Evolutionary conservation across 1,284 basidiomycete species (phyloP).

Genomic region (Heimioporus retisporus): DNA sequence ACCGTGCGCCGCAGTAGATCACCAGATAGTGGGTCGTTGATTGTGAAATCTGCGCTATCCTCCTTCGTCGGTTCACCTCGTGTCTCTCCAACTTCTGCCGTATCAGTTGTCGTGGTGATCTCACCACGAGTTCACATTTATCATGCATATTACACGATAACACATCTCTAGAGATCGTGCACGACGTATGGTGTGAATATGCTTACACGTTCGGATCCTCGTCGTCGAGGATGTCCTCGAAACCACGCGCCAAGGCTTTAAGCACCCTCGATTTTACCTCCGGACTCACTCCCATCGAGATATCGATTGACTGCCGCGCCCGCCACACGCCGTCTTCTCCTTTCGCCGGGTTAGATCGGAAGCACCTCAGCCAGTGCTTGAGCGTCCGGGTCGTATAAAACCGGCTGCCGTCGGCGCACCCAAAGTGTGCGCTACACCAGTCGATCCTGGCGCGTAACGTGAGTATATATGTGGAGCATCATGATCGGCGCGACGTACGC

Average conservation of each 20-base stretch:
- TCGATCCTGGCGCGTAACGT: conserved; percentile 27
- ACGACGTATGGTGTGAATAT: too few relatives aligned
- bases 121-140: too few relatives aligned
- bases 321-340: conserved; percentile 31
- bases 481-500: conserved; percentile 31
- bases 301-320: conserved; percentile 28
- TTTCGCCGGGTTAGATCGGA: conserved; percentile 39
- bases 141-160: too few relatives aligned
- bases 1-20: too few relatives aligned
- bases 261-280: conserved; percentile 28
- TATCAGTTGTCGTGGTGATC: too few relatives aligned
- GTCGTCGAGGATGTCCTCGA: conserved; percentile 19
- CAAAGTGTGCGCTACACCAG: conserved; percentile 45
- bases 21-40: too few relatives aligned
- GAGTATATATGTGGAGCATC: background rate
- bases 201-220: too few relatives aligned
- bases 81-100: too few relatives aligned
- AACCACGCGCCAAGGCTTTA: conserved; percentile 24
- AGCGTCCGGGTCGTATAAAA: conserved; percentile 31
- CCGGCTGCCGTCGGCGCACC: conserved; percentile 31
- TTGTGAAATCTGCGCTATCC: too few relatives aligned
- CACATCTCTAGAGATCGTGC: too few relatives aligned
- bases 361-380: conserved; percentile 41
- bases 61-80: too few relatives aligned
- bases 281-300: conserved; percentile 35